These are phyloP conservation scores for Dryas octopetala DNA, from an alignment of 306 rosid species.

Conservation along the genomic window DNA sequence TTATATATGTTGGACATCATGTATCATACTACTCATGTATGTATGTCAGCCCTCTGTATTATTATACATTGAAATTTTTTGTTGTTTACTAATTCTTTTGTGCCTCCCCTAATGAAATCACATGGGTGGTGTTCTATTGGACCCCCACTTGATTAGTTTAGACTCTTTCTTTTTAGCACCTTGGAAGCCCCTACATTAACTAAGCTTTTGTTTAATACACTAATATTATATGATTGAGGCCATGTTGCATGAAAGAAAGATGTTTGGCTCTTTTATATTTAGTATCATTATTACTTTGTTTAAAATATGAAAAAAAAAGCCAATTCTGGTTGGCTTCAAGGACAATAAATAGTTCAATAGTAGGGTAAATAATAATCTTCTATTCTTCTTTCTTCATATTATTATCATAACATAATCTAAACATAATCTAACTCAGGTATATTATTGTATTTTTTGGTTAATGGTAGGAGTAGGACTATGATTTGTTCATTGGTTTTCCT, in stretches of 20 bases:
- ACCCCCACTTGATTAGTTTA: slow-evolving; percentile 48
- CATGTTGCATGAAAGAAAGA: slow-evolving; percentile 52
- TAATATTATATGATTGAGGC: slow-evolving; percentile 50
- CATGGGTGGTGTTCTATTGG: slow-evolving; percentile 65
- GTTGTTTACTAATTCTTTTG: slow-evolving; percentile 34
- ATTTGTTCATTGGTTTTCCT: neutral
- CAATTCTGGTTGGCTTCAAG: slow-evolving; percentile 42
- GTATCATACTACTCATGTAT: slow-evolving; percentile 40
- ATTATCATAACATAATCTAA: slow-evolving; percentile 16
- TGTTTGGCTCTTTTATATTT: slow-evolving; percentile 41
- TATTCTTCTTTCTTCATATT: neutral
- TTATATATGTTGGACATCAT: slow-evolving; percentile 23
- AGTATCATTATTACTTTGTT: slow-evolving; percentile 29
- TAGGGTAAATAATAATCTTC: slow-evolving; percentile 14
- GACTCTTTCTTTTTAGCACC: slow-evolving; percentile 37
- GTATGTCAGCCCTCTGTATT: slow-evolving; percentile 39
- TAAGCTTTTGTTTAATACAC: slow-evolving; percentile 31
- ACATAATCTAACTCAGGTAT: slow-evolving; percentile 14
- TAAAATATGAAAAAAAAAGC: slow-evolving; percentile 26
- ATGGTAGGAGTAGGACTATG: no score
- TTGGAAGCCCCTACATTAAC: slow-evolving; percentile 50
- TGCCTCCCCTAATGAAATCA: slow-evolving; percentile 48
- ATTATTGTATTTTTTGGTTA: no score
- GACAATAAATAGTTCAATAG: slow-evolving; percentile 27
- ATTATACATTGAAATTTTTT: slow-evolving; percentile 41